Conservation (phyloP, 768 basidiomycete species). For the Lactarius hatsudake region DNA sequence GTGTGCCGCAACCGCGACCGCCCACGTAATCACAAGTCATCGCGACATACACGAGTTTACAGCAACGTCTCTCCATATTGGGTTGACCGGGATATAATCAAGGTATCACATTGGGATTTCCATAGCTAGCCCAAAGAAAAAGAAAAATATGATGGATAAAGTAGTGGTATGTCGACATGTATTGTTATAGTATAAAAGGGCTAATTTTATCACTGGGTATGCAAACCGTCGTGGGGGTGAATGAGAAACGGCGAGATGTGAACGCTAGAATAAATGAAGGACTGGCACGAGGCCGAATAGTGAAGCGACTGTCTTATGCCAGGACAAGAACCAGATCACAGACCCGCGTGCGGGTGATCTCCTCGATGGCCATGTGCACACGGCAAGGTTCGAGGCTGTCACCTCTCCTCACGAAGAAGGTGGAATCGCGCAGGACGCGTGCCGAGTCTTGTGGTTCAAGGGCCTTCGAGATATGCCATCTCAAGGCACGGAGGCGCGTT, state of each 20-base stretch:
- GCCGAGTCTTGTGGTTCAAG: conserved; percentile 17
- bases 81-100: neutral
- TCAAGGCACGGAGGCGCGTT: conserved; percentile 22
- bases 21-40: too few species aligned
- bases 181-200: neutral
- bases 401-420: conserved; percentile 9
- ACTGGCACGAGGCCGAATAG: neutral
- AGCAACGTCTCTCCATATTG: too few species aligned
- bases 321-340: conserved; percentile 22
- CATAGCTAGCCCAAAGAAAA: neutral
- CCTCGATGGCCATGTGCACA: conserved; percentile 21
- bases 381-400: conserved; percentile 13
- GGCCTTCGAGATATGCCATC: conserved; percentile 24
- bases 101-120: neutral
- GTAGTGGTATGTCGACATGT: neutral
- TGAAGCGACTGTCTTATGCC: neutral
- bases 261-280: neutral
- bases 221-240: neutral
- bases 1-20: too few species aligned
- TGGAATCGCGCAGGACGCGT: conserved; percentile 16
- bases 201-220: neutral
- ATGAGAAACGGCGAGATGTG: neutral
- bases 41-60: too few species aligned
- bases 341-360: conserved; percentile 5
- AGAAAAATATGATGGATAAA: conserved; percentile 8